Evolutionary conservation across 306 rosid genomes (phyloP).

Genomic region (Rosa chinensis): DNA sequence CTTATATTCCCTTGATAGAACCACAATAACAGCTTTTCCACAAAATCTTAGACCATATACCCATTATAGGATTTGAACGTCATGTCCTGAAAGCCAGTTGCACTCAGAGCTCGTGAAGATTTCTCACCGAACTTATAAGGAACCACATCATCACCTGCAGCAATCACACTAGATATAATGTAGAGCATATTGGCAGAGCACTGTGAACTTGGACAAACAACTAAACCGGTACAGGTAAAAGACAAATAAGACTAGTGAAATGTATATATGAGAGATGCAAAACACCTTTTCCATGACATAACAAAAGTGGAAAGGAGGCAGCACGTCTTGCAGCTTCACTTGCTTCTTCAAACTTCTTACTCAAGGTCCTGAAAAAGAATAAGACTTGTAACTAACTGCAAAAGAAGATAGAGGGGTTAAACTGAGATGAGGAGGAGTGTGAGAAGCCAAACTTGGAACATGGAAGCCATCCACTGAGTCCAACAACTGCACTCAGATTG

Average conservation of each 20-base stretch:
- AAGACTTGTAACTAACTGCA: conserved; percentile 22
- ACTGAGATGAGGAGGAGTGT: conserved; percentile 17
- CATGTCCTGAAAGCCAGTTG: conserved; percentile 72
- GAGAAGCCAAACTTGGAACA: conserved; percentile 73
- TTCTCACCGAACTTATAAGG: conserved; percentile 80
- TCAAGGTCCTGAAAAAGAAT: conserved; percentile 60
- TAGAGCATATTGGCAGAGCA: not conserved
- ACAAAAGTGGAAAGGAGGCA: conserved; percentile 71
- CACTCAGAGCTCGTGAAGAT: conserved; percentile 54
- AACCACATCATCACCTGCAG: conserved; percentile 87
- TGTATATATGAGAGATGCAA: not conserved
- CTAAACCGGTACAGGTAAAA: not conserved
- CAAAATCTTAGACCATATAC: conserved; percentile 38
- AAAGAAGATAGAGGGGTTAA: not conserved
- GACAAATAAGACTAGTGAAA: not conserved
- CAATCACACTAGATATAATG: not conserved
- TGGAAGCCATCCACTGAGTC: conserved; percentile 99
- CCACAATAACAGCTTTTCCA: not conserved
- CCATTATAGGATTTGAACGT: conserved; percentile 71
- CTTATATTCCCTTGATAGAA: not conserved
- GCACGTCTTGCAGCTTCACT: conserved; percentile 65
- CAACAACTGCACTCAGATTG: conserved; percentile 77
- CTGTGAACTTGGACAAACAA: not conserved
- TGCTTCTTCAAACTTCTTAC: conserved; percentile 56
- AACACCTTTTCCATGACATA: conserved; percentile 95